Conservation (phyloP, 2,329 filamentous ascomycete species). For the Colletotrichum chrysophilum region DNA sequence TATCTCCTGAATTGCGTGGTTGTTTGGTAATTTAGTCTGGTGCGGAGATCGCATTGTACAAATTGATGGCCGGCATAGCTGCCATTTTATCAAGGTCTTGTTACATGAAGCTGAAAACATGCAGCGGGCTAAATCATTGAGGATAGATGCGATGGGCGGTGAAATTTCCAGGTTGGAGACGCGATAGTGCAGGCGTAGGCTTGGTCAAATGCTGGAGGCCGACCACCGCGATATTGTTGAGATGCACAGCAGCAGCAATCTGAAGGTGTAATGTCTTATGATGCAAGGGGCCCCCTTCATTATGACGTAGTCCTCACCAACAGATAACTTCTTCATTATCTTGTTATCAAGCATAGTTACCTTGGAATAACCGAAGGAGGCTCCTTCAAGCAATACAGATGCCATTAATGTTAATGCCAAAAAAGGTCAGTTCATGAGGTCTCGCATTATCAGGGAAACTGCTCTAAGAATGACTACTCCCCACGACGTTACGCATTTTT, state of each 20-base stretch:
- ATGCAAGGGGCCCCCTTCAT: neutral
- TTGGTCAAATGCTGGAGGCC: neutral
- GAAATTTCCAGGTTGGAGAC: neutral
- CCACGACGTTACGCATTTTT: neutral
- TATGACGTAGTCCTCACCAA: neutral
- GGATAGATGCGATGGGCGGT: neutral
- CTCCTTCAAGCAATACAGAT: too few relatives aligned
- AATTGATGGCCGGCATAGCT: neutral
- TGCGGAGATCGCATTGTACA: fast-evolving
- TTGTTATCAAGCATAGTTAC: fast-evolving
- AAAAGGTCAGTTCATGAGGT: too few relatives aligned
- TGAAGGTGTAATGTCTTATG: neutral
- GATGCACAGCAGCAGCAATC: neutral
- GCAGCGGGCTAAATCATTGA: neutral
- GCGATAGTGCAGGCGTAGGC: neutral
- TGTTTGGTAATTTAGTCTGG: neutral
- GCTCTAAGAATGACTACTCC: too few relatives aligned
- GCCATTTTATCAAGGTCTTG: neutral
- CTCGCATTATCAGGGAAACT: fast-evolving
- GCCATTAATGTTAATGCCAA: too few relatives aligned
- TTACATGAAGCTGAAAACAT: neutral
- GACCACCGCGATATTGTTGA: neutral
- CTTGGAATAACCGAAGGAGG: neutral
- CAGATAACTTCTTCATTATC: neutral
- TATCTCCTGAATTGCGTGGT: too few relatives aligned